A percentile compares a stretch with the other conserved stretches of the same genome.
Evolutionary conservation across 106 monocot species (phyloP).

Genomic region (Chionographis japonica): DNA sequence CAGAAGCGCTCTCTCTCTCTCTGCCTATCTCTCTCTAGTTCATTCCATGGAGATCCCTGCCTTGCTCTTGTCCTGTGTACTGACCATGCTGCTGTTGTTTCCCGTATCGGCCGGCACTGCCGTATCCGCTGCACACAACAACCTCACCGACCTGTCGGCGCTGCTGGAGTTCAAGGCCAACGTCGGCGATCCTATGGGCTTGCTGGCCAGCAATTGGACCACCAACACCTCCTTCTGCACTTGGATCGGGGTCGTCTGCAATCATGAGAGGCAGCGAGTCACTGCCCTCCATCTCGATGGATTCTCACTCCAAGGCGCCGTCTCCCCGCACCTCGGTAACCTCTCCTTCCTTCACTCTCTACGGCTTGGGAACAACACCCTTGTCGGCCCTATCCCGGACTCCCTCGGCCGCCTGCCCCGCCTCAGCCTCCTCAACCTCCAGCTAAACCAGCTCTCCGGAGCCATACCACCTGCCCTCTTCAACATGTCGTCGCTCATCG

Average conservation of each 20-base stretch:
- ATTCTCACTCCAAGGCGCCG: background rate
- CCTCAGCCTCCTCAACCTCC: background rate
- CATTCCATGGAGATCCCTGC: too few relatives aligned
- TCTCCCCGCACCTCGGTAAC: background rate
- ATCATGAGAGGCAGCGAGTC: background rate
- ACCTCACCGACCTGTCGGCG: constrained; percentile 5
- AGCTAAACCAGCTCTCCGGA: background rate
- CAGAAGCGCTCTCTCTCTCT: too few relatives aligned
- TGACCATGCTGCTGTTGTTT: too few relatives aligned
- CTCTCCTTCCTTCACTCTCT: background rate
- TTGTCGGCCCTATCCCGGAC: background rate
- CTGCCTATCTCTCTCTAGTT: too few relatives aligned
- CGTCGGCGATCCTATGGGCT: background rate
- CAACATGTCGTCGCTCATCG: background rate
- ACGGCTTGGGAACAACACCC: background rate
- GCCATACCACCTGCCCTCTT: background rate
- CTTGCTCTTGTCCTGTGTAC: too few relatives aligned
- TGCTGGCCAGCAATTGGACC: constrained; percentile 9
- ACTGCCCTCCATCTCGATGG: background rate
- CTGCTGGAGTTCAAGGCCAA: constrained; percentile 8
- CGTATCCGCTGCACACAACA: background rate
- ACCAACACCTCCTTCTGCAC: constrained; percentile 9
- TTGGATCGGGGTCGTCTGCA: constrained; percentile 10
- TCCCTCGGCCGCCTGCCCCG: background rate
- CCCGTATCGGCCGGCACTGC: too few relatives aligned